A percentile compares a stretch with the other conserved stretches of the same genome.
These are phyloP conservation scores for Aspergillus indologenus DNA, from an alignment of 495 filamentous ascomycete genomes.

Conservation along the genomic window DNA sequence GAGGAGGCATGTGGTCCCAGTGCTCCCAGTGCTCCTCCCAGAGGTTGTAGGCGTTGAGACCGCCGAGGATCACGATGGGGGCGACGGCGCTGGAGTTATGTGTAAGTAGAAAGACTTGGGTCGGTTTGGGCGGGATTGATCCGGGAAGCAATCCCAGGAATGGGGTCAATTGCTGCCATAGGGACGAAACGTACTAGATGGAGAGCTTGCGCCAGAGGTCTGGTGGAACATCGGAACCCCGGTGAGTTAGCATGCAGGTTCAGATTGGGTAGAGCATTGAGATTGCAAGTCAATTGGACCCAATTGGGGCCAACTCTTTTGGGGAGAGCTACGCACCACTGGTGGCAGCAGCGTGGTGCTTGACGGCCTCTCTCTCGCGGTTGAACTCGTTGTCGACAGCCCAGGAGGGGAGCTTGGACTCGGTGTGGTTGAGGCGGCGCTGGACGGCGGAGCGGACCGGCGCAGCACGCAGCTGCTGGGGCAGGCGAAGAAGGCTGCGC, in stretches of 20 bases:
- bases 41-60: slow-evolving; percentile 78
- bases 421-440: slow-evolving; percentile 66
- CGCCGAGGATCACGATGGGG: slow-evolving; percentile 65
- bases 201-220: slow-evolving; percentile 93
- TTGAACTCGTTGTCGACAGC: slow-evolving; percentile 79
- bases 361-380: slow-evolving; percentile 76
- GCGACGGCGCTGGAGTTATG: slow-evolving; percentile 55
- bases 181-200: slow-evolving; percentile 65
- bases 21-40: slow-evolving; percentile 98
- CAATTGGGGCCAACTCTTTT: no score
- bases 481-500: slow-evolving; percentile 57
- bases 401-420: slow-evolving; percentile 43
- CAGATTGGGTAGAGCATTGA: not conserved
- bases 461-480: slow-evolving; percentile 52
- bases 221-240: slow-evolving; percentile 32
- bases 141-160: no score
- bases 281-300: not conserved
- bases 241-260: slow-evolving; percentile 32
- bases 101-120: slow-evolving; percentile 8
- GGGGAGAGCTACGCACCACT: slow-evolving; percentile 62
- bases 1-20: slow-evolving; percentile 77
- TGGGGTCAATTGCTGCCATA: not conserved
- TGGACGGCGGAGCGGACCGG: slow-evolving; percentile 57
- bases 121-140: not conserved
- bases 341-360: slow-evolving; percentile 78